Evolutionary conservation across 352 stramenopile genomes (phyloP), one percentile per base, ranked within the genome.

Genomic region (Globisporangium cystogenes): DNA sequence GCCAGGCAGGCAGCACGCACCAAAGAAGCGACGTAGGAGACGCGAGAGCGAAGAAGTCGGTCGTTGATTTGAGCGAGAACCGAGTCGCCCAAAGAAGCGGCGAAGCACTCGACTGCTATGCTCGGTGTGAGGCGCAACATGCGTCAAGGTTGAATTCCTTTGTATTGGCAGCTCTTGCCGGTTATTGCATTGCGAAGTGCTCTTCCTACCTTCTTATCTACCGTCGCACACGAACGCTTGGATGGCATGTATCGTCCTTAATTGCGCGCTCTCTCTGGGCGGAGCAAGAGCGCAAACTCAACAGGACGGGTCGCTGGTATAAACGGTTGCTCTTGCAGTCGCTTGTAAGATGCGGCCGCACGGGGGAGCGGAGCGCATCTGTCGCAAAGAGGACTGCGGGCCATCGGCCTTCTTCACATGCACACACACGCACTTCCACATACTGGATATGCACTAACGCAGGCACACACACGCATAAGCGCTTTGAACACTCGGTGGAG

Each of bases 321-420:
- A 86, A 90, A 90, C 79, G 71, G 55, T 90, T 67, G 47, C 79
- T 90, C 68, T 90, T 74, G 79, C 79, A 88, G 76, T 86, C 73
- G 51, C 71, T 84, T 88, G 79, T 90, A 90, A 90, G 79, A 88
- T 75, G 72, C 78, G 76, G 64, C 64, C 65, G 79, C 74, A 90
- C 65, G 36, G 56, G 26, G 63, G 64, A 59, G 70, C 46, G 60
- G 64, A 59, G 65, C 79, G 60, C 77, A 74, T 88, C 79, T 84
- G 79, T 90, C 79, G 79, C 79, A 90, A 90, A 82, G 84, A 87
- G 74, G 70, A 86, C 74, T 90, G 79, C 79, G 65, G 47, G 39
- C 20, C 59, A 20, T 43, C 4, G 7, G 31, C 31, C n/a, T 5
- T 11, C 14, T 44, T 8, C n/a, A 23, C 10, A 24, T 15, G 14